Conservation (phyloP, 2,329 filamentous ascomycete genomes). For the Colletotrichum abscissum region DNA sequence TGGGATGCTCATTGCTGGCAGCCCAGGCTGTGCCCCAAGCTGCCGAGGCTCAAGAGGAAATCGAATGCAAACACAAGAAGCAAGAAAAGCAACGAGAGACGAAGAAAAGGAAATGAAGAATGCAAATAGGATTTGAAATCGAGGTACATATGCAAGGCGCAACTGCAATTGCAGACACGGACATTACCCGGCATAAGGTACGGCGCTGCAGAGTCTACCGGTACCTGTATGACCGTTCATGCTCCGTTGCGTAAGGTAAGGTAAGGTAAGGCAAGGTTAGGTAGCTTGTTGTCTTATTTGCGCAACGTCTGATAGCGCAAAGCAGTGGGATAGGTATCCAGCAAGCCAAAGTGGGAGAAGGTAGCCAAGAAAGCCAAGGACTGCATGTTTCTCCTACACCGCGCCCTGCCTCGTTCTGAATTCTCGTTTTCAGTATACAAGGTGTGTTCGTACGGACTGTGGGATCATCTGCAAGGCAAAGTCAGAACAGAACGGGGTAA, state of each 20-base stretch:
- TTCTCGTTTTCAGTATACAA: not conserved
- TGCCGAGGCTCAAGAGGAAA: not conserved
- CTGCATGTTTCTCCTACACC: no score
- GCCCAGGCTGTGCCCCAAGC: not conserved
- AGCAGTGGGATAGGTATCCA: no score
- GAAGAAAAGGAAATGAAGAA: not conserved
- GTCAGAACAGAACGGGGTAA: not conserved
- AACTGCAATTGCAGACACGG: slow-evolving; percentile 1
- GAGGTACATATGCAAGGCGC: not conserved
- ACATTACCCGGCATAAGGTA: not conserved
- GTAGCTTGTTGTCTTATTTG: no score
- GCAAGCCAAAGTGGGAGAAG: no score
- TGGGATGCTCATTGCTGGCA: not conserved
- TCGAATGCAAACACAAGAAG: not conserved
- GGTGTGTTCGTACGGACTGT: no score
- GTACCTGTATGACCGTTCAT: not conserved
- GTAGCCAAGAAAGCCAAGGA: no score
- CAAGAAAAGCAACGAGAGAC: not conserved
- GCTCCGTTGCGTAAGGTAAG: not conserved
- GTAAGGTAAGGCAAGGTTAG: no score
- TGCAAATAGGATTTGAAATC: slow-evolving; percentile 8
- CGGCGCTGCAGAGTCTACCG: not conserved
- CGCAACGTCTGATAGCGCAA: no score
- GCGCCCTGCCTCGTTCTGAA: no score
- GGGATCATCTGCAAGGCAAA: not conserved